Evolutionary conservation across 495 filamentous ascomycete genomes (phyloP), one percentile per base, ranked within the genome.

Genomic region (Annulohypoxylon maeteangense): DNA sequence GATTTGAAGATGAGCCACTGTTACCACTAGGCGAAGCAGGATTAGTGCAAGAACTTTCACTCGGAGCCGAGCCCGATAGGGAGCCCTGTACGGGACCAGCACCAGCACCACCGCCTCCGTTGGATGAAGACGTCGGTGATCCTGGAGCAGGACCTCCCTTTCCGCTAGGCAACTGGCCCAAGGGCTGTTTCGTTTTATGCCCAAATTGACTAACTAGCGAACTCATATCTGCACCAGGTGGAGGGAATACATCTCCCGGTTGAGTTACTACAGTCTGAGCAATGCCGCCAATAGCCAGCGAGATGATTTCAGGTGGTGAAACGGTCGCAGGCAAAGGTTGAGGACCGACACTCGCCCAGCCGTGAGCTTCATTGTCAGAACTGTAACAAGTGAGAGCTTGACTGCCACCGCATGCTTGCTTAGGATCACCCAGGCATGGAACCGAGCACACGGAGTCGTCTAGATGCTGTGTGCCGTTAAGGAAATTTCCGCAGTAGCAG

Each of bases 401-500:
- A 45, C 61, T 45, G 27, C 82, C 85, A 44, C 85, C 85, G 66
- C 85, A 87, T 4, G 64, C 81, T 75, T 85, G 74, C 25, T 54
- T 72, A 1, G 23, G 51, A 56, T 81, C 80, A 51, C 85, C 85
- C 29, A 80, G 78, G 75, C 85, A 87, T 1, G 75, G 63, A 71
- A 80, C 81, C 58, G 59, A 71, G 78, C 85, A 87, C 53, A 67
- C 59, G 3, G 53, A 71, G 5, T 84, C 84, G 45, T 77, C 81
- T n/a, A 84, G 56, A 64, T 79, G 74, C 66, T 77, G 75, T 29
- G 75, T 76, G 32, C 70, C 74, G 10, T 65, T 75, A 31, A 87
- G 71, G 18, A 65, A 65, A 70, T 88, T 87, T 34, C 87, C 89
- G 75, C 90, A 92, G 76, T 86, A 90, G 79, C 90, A 91, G 74